Base-by-base conservation (phyloP, 805 yeast species). In the Starmerella vaccinii region DNA sequence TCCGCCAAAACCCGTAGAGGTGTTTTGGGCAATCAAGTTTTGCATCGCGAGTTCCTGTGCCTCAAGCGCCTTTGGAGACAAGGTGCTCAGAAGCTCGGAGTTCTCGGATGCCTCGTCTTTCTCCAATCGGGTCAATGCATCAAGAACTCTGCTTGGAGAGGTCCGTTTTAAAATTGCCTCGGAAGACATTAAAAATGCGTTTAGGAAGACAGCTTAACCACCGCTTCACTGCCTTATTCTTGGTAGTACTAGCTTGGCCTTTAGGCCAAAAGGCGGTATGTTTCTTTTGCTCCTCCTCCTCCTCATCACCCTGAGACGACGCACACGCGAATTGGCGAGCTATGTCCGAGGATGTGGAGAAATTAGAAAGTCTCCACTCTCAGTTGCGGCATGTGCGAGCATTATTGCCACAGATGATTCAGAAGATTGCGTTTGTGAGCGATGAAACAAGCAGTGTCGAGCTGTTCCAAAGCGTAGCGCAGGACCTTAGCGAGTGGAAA, bases 1-100 rank as follows among this genome's bases (percentile, higher is more conserved):
- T 15, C 46, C 46, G 21, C 46, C 46, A 15, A 80, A 77, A 1
- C 96, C 96, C 0, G 89, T 82, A 49, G 82, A 71, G 2, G 84
- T 66, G 49, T 78, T 77, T n/a, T 74, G 73, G 13, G 82, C 68
- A 0, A 68, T 63, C 44, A 90, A 68, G 63, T 88, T 84, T 44
- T 80, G 64, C 4, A 86, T 70, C 0, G 97, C 97, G 23, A 84
- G 68, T 0, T 96, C 97, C 47, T 76, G 72, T 10, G 70, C 66
- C 0, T 82, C 82, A n/a, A 90, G 70, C 49, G 73, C 72, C 61
- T 82, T 81, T 1, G 88, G 78, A 0, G 90, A 68, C 12, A 76
- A 64, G 0, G 75, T 57, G 1, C 72, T 57, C 16, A 82, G 60
- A 5, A 80, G 61, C 10, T 61, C 59, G 3, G 71, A 60, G 1